phyloP scores from a whole-genome alignment of 176 grass and related monocot genomes.

The Thinopyrum elongatum region DNA sequence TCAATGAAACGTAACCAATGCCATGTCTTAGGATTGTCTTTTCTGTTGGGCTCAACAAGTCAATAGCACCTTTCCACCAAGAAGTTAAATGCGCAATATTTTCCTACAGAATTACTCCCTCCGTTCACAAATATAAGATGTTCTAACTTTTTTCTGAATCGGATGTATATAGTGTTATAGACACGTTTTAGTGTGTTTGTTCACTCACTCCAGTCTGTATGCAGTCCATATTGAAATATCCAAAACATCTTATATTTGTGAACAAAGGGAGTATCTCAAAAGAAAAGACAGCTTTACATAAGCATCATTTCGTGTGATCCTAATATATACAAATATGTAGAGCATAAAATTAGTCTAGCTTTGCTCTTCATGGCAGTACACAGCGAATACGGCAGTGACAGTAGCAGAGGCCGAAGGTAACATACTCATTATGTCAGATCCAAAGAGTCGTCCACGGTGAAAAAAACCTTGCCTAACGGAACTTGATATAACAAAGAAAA shows the following conservation, averaged over 20 bases:
- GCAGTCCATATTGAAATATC: too few relatives aligned
- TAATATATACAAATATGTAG: background rate
- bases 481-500: background rate
- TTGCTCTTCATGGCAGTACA: background rate
- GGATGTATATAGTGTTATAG: too few relatives aligned
- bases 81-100: background rate
- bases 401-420: background rate
- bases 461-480: conserved; percentile 3
- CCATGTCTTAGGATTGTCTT: background rate
- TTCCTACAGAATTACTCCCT: background rate
- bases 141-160: too few relatives aligned
- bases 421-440: background rate
- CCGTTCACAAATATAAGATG: too few relatives aligned
- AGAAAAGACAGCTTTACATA: background rate
- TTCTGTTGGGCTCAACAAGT: background rate
- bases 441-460: background rate
- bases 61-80: background rate
- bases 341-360: background rate
- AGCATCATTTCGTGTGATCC: background rate
- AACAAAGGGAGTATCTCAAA: background rate
- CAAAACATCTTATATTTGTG: too few relatives aligned
- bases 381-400: background rate
- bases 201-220: too few relatives aligned
- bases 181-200: too few relatives aligned
- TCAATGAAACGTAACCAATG: background rate